These are phyloP conservation scores for Cocos nucifera DNA, from an alignment of 176 grass and related monocot species.

Conservation along the genomic window DNA sequence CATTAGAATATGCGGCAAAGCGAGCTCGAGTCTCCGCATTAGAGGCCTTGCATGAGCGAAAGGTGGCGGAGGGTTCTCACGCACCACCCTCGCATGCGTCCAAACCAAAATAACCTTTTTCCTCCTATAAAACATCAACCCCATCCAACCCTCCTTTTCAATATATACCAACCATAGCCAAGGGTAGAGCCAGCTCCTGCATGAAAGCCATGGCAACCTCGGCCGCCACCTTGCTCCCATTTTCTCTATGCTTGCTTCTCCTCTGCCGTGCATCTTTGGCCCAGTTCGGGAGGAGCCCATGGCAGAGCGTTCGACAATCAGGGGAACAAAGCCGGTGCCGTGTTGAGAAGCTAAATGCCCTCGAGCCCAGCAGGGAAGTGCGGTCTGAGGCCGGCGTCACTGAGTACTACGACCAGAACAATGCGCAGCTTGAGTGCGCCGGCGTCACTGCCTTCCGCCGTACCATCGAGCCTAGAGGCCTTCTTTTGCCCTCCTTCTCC, in stretches of 20 bases:
- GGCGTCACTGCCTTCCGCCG: conserved; percentile 17
- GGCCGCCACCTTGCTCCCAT: neutral
- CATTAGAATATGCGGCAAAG: too few species aligned
- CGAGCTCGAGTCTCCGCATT: too few species aligned
- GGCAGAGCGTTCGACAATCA: conserved; percentile 1
- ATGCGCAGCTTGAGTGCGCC: conserved; percentile 19
- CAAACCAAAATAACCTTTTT: too few species aligned
- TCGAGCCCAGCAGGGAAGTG: neutral
- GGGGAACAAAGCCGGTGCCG: conserved; percentile 4
- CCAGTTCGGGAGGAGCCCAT: conserved; percentile 5
- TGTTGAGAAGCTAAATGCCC: neutral
- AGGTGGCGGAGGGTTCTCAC: too few species aligned
- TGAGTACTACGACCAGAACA: conserved; percentile 28
- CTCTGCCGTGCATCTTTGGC: conserved; percentile 15
- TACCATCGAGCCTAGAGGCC: conserved; percentile 22
- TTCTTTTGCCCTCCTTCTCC: conserved; percentile 25
- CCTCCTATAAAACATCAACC: too few species aligned
- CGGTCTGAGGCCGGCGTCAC: conserved; percentile 34
- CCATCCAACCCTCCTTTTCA: too few species aligned
- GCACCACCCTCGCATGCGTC: too few species aligned
- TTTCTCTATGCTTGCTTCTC: conserved; percentile 9
- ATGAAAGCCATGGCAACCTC: too few species aligned
- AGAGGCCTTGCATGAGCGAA: too few species aligned
- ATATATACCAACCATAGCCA: too few species aligned
- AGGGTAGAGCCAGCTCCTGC: too few species aligned